Evolutionary conservation across 192 early-diverging fungal genomes (phyloP).

Genomic region (Fimicolochytrium jonesii): DNA sequence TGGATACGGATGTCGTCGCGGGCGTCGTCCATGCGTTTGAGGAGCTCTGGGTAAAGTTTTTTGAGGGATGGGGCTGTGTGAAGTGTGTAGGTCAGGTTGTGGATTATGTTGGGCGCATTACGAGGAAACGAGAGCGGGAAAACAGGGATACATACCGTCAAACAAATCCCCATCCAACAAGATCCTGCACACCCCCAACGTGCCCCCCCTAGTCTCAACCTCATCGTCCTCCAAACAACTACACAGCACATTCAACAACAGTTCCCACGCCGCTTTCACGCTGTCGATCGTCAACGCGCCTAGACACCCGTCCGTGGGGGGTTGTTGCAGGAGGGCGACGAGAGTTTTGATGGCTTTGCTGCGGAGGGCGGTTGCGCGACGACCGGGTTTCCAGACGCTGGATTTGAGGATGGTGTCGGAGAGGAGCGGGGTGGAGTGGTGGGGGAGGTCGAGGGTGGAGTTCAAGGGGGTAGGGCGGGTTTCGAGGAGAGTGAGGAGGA

Average conservation of each 20-base stretch:
- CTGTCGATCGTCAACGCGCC: not conserved
- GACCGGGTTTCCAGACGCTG: conserved; percentile 44
- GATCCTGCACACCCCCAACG: conserved; percentile 13
- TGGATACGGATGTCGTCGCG: conserved; percentile 43
- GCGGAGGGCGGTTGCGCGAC: conserved; percentile 28
- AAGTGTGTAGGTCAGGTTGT: too few relatives aligned
- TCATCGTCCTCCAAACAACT: conserved; percentile 46
- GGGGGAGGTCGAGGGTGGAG: conserved; percentile 18
- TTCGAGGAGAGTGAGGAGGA: conserved; percentile 29
- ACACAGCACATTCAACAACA: conserved; percentile 28
- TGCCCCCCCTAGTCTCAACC: conserved; percentile 19
- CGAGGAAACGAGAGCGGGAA: too few relatives aligned
- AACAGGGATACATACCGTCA: conserved; percentile 23
- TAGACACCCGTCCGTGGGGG: not conserved
- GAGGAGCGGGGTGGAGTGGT: conserved; percentile 27
- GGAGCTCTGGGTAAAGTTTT: conserved; percentile 47
- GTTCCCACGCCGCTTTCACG: not conserved
- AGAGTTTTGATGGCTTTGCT: conserved; percentile 26
- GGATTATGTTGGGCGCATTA: too few relatives aligned
- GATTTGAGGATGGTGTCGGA: conserved; percentile 28
- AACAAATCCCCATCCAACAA: conserved; percentile 7
- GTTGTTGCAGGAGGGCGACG: conserved; percentile 9
- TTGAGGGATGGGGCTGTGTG: too few relatives aligned
- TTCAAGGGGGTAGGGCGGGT: conserved; percentile 19
- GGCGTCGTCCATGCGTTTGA: conserved; percentile 58